Conservation (phyloP, 2,329 filamentous ascomycete species). For the Cladosporium sp. region DNA sequence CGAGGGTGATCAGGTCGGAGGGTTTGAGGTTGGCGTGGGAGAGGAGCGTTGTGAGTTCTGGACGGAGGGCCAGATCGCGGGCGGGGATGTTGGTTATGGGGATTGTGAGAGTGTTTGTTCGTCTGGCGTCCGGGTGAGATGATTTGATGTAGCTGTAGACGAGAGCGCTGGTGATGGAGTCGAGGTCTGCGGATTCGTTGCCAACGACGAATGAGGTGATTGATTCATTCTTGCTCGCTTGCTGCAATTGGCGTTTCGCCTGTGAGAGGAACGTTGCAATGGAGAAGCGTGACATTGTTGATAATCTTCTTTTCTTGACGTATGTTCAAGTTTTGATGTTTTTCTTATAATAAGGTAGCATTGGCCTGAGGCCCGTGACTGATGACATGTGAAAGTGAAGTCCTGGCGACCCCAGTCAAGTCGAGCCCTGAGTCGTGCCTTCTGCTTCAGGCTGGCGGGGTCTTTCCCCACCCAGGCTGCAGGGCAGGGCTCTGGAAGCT, state of each 20-base stretch:
- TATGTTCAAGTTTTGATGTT: neutral
- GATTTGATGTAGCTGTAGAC: slow-evolving; percentile 73
- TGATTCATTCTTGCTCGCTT: slow-evolving; percentile 41
- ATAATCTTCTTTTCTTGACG: neutral
- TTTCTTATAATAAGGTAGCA: too few species aligned
- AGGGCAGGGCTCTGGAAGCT: slow-evolving; percentile 2
- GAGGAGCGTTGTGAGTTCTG: slow-evolving; percentile 69
- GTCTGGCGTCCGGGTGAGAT: slow-evolving; percentile 50
- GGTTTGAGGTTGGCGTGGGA: slow-evolving; percentile 58
- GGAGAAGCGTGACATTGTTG: slow-evolving; percentile 46
- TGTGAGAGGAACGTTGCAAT: slow-evolving; percentile 48
- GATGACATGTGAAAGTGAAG: slow-evolving; percentile 10
- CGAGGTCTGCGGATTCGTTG: slow-evolving; percentile 69
- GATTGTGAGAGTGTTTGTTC: slow-evolving; percentile 60
- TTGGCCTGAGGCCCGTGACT: neutral
- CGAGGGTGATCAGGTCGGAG: slow-evolving; percentile 65
- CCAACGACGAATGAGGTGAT: slow-evolving; percentile 53
- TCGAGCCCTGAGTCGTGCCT: neutral
- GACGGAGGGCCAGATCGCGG: slow-evolving; percentile 68
- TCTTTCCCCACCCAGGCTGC: neutral
- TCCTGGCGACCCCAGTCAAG: neutral
- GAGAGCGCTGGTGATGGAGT: slow-evolving; percentile 74
- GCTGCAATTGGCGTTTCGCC: slow-evolving; percentile 45
- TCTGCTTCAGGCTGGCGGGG: slow-evolving; percentile 1
- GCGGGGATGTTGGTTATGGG: slow-evolving; percentile 71